Base-by-base conservation (phyloP, 169 alveolate species). In the Eimeria brunetti region DNA sequence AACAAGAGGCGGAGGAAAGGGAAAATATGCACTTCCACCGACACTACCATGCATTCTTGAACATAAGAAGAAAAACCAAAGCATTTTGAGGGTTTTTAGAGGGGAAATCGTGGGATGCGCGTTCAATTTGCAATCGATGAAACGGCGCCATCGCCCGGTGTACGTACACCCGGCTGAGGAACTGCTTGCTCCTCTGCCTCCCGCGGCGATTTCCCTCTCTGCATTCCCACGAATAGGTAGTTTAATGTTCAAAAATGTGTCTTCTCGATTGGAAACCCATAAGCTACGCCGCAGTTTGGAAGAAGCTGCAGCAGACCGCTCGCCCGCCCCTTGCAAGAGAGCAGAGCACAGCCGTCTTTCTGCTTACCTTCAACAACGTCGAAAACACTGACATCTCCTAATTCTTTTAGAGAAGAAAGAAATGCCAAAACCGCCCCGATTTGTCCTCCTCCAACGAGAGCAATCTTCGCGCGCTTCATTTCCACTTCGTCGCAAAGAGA, bases 341-440 rank as follows among this genome's bases (percentile, higher is more conserved):
- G 91, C n/a, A 38, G 46, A 38, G 58, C 69, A 3, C 24, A 14
- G 24, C 2, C 12, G 33, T 11, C 33, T 30, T 6, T n/a, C n/a
- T 51, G n/a, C 94, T 58, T 33, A 90, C 98, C 98, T 38, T 96
- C 97, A 36, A 97, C 97, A 51, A 97, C 96, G 62, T 97, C 98
- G 91, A 97, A 97, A 86, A 97, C 58, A 89, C 94, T 97, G 30
- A 96, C 97, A 88, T 97, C 98, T 41, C 98, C 98, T 49, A 97
- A 96, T 56, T 97, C 97, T 92, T 97, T 97, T 84, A 96, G 96
- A 5, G 97, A 98, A n/a, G 97, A 71, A 38, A 97, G 86, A 62
- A 97, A 96, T 38, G 98, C 98, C 84, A 97, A 91, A 1, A 98
- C 97, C 30, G 98, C 98, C 53, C 98, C 98, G 30, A 97, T 97